Evolutionary conservation across 129 eudicot genomes (phyloP), one percentile per base, ranked within the genome.

Genomic region (Tagetes erecta): DNA sequence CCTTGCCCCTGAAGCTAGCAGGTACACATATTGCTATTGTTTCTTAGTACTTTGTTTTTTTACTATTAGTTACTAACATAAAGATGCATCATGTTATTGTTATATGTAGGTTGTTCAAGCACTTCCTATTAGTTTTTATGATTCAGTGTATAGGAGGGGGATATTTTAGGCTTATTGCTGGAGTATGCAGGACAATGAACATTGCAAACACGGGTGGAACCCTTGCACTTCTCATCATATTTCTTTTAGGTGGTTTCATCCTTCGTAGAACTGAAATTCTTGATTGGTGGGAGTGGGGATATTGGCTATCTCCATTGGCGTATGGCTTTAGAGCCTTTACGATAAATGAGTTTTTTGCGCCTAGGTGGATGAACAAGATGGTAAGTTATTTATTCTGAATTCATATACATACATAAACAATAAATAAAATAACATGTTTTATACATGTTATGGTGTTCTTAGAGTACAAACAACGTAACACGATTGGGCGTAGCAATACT

Each of bases 181-280:
- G 87, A 63, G 39, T 85, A 8, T 89, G 96, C 71, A 82, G 97
- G 78, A 87, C 93, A 11, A 87, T 83, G 86, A 85, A 89, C 60
- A 80, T 85, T 40, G 89, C 97, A 31, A 76, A 89, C 70, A 87
- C 91, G 10, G 92, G 96, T 9, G 97, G 97, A 52, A 78, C 87
- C 37, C 88, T 92, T 8, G 46, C 76, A 35, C 82, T 92, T 51
- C 87, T 92, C 12, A 78, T 71, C 20, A 72, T 92, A 76, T 80
- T 89, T 80, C 79, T 85, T 14, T 82, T 89, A n/a, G 97, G 94
- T 4, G 97, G 97, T 51, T 92, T 92, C 83, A 76, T 92, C 78
- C 80, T 92, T 67, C 91, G 87, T 10, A 50, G 69, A 83, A 71
- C 68, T 20, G 64, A 77, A 47, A 68, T 86, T 37, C 87, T 85